Evolutionary conservation across 2,329 filamentous ascomycete genomes (phyloP), one percentile per base, ranked within the genome.

Genomic region (Penicillium freii): DNA sequence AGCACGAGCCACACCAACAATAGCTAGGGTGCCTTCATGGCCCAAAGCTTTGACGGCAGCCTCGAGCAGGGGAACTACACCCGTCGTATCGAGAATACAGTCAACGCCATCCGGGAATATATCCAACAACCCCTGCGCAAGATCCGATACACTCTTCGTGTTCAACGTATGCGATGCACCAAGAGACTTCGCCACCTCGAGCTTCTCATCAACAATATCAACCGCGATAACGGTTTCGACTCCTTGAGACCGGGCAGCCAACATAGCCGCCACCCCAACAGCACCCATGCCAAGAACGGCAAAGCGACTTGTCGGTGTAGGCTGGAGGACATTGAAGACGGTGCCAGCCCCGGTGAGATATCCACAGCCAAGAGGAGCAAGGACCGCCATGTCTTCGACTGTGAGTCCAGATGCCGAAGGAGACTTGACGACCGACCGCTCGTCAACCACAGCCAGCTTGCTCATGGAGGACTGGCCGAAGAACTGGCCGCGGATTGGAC

Each of bases 121-220:
- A 13, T 68, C 62, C 42, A 66, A 62, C 9, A 78, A 51, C 0
- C 62, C 63, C 23, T 65, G 58, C 11, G 65, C 68, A 13, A 77
- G 60, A 50, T 73, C 62, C 0, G 56, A 42, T 5, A 65, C 55
- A 9, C 61, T 57, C 44, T 63, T 71, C 6, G 73, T 70, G 59
- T 78, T 75, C 47, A 80, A 60, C 0, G 64, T 68, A 31, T 75
- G 63, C 13, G 78, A 80, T 3, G 80, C 80, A 25, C 80, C 80
- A 13, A 80, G 69, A 39, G 72, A 69, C 21, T 65, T 73, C 0
- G 80, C 80, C 23, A 82, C 60, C 25, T 73, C 70, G 13, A 82
- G 68, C 21, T 78, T 71, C 5, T 65, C 63, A 8, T 73, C 66
- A 13, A 80, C 71, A 10, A 81, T 67, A 59, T 82, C 80, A 8